These are phyloP conservation scores for Botryobasidium botryosum DNA, from an alignment of 768 basidiomycete species.

Conservation along the genomic window DNA sequence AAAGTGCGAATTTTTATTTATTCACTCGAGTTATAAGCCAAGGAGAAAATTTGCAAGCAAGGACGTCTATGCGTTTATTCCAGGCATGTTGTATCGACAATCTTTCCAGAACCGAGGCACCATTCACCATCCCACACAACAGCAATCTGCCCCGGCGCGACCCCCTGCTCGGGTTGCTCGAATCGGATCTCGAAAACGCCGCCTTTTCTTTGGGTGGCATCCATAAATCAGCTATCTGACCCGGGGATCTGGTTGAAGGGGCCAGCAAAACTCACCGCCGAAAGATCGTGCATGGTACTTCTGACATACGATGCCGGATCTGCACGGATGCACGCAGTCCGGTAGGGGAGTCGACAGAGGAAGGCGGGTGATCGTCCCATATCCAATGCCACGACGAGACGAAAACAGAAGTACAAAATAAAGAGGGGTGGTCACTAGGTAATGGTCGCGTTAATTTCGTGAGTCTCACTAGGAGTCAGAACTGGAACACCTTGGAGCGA, in stretches of 20 bases:
- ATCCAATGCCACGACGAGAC: slow-evolving; percentile 58
- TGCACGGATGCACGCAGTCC: slow-evolving; percentile 39
- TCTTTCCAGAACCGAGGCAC: slow-evolving; percentile 74
- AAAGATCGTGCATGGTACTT: slow-evolving; percentile 34
- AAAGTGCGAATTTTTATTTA: too few species aligned
- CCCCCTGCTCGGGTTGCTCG: slow-evolving; percentile 41
- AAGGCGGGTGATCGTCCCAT: slow-evolving; percentile 31
- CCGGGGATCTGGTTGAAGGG: neutral
- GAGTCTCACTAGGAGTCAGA: neutral
- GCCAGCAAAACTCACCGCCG: slow-evolving; percentile 28
- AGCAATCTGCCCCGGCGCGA: slow-evolving; percentile 68
- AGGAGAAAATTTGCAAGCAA: too few species aligned
- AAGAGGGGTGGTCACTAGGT: slow-evolving; percentile 39
- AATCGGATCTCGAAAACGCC: slow-evolving; percentile 29
- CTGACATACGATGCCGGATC: slow-evolving; percentile 52
- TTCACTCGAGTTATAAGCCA: too few species aligned
- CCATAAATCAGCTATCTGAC: slow-evolving; percentile 12
- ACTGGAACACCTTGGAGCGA: slow-evolving; percentile 14
- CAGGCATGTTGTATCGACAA: too few species aligned
- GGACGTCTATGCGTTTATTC: too few species aligned
- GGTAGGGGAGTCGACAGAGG: slow-evolving; percentile 18
- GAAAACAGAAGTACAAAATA: slow-evolving; percentile 24
- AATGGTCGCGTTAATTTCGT: neutral
- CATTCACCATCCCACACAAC: slow-evolving; percentile 54
- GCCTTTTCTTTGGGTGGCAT: slow-evolving; percentile 16